A percentile compares a stretch with the other conserved stretches of the same genome.
Evolutionary conservation across 2,329 filamentous ascomycete species (phyloP).

Genomic region (Gremmenia infestans): DNA sequence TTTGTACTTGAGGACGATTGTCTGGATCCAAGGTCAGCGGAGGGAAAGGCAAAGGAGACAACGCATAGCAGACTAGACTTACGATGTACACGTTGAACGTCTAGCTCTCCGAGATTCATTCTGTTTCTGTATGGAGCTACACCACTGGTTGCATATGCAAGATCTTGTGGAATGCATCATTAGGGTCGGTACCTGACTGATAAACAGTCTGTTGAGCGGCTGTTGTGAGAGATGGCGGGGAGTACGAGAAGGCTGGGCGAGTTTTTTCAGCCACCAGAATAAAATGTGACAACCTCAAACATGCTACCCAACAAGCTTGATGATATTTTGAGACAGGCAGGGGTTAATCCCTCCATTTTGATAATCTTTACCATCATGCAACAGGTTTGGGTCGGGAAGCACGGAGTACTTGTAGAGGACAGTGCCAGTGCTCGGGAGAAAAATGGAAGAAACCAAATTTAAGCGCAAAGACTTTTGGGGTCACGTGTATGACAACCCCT

Average conservation of each 20-base stretch:
- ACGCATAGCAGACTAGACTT: conserved; percentile 11
- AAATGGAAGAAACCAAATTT: neutral
- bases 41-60: conserved; percentile 12
- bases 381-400: neutral
- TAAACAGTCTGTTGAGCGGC: conserved; percentile 21
- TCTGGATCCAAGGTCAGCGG: conserved; percentile 15
- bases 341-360: conserved; percentile 13
- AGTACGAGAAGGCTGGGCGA: conserved; percentile 12
- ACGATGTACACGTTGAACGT: conserved; percentile 23
- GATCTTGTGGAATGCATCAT: conserved; percentile 25
- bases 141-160: conserved; percentile 23
- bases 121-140: conserved; percentile 14
- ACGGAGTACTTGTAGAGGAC: neutral
- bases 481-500: neutral
- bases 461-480: neutral
- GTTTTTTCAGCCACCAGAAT: conserved; percentile 21
- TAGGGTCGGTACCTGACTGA: conserved; percentile 14
- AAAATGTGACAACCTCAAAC: conserved; percentile 11
- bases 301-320: conserved; percentile 6
- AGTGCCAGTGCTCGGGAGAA: too few species aligned
- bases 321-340: conserved; percentile 7
- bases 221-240: conserved; percentile 17
- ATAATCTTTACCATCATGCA: neutral
- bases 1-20: conserved; percentile 22
- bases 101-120: conserved; percentile 27